Evolutionary conservation across 768 basidiomycete species (phyloP), one percentile per base, ranked within the genome.

Genomic region (Grammothele lineata): DNA sequence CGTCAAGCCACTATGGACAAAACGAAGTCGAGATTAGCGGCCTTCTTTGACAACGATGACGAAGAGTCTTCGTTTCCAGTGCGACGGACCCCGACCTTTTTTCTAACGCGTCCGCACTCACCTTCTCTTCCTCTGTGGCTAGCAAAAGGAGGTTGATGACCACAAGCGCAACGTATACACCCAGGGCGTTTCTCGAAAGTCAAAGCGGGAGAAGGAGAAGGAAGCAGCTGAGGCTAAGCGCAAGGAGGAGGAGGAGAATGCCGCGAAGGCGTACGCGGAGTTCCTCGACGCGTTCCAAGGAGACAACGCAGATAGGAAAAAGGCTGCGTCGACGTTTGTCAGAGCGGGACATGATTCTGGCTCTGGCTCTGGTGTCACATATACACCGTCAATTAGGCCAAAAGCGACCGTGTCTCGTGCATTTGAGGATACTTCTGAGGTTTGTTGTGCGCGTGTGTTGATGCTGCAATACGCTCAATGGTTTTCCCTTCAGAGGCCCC

Each of bases 151-250:
- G 48, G 74, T 95, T 50, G 90, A 91, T 58, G 84, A 87, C 60
- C 79, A 85, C 58, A 95, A 95, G 68, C 69, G 87, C 48, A 85
- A 87, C 27, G 86, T 89, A 39, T 96, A 89, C 67, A 68, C 88
- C 25, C 81, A 90, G 61, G 92, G 87, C n/a, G 87, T 79, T 30
- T 80, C 85, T 43, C 81, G 84, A 50, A 97, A 98, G 71, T 92
- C 92, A 14, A 83, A 86, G 48, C 76, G 88, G 54, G 94, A 98
- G 68, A 87, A 87, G 59, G 96, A 98, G 62, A 84, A 83, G 60
- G 94, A 97, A 59, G 86, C 85, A 40, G 94, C 90, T 27, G 92
- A 94, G 60, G 85, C 84, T 32, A 96, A 92, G 68, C 83, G 84
- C 58, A 78, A 75, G 53, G 87, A 90, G 61, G 90, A 92, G 59